A percentile compares a stretch with the other conserved stretches of the same genome.
Evolutionary conservation across 208 protist species (phyloP).

Genomic region (Wallacemonas sp.): DNA sequence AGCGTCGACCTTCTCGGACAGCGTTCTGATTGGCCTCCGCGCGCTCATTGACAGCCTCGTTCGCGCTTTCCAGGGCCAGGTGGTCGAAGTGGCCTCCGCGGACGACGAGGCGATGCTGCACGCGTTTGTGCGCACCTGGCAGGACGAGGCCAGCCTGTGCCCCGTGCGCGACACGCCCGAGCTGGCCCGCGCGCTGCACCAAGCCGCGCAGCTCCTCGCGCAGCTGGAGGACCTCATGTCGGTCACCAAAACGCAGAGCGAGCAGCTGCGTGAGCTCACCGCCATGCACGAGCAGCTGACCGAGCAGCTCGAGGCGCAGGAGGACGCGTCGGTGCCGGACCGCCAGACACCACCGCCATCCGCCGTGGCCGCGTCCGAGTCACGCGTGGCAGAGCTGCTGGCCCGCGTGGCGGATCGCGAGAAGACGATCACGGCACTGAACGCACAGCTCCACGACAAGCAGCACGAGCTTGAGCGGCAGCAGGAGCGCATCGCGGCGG

Average conservation of each 20-base stretch:
- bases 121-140: constrained; percentile 32
- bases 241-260: constrained; percentile 45
- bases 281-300: constrained; percentile 27
- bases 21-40: constrained; percentile 47
- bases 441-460: background rate
- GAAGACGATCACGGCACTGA: background rate
- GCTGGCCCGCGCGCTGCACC: constrained; percentile 39
- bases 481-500: constrained; percentile 12
- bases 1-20: constrained; percentile 69
- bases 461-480: constrained; percentile 33
- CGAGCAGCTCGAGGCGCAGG: constrained; percentile 19
- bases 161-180: constrained; percentile 49
- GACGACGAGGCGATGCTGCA: constrained; percentile 32
- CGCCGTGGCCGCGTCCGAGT: background rate
- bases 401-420: background rate
- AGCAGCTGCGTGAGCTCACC: constrained; percentile 47
- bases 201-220: constrained; percentile 47
- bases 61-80: constrained; percentile 37
- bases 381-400: constrained; percentile 2
- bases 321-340: too few species aligned
- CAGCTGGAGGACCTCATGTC: constrained; percentile 49
- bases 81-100: constrained; percentile 34
- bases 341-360: background rate
- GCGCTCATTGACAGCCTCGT: constrained; percentile 45
- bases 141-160: constrained; percentile 27